phyloP scores from a whole-genome alignment of 805 yeast genomes.

The Saccharomycopsis oosterbeekiorum region DNA sequence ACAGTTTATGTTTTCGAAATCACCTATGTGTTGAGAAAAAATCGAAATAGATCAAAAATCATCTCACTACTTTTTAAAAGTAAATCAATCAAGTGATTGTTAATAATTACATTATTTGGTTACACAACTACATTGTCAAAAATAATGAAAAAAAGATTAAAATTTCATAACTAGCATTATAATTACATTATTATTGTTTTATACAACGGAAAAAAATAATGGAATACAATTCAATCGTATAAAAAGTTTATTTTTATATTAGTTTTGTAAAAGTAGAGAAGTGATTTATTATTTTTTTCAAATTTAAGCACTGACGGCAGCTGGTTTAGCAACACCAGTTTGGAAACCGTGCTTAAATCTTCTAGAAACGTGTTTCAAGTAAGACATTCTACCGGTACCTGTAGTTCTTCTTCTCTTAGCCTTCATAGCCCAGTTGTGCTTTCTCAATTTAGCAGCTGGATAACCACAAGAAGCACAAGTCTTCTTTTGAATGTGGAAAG shows the following conservation, averaged over 20 bases:
- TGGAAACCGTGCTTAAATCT: conserved; percentile 99
- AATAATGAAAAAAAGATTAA: background rate
- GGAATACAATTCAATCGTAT: conserved; percentile 1
- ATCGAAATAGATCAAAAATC: too few relatives aligned
- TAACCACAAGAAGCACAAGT: conserved; percentile 98
- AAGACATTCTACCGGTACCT: conserved; percentile 99
- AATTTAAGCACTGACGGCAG: conserved; percentile 39
- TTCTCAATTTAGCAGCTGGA: conserved; percentile 99
- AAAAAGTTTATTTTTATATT: conserved; percentile 2
- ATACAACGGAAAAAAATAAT: conserved; percentile 1
- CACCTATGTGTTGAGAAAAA: too few relatives aligned
- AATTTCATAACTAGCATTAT: conserved; percentile 2
- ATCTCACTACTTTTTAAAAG: too few relatives aligned
- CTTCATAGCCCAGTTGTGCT: conserved; percentile 98
- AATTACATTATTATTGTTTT: background rate
- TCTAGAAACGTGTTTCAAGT: conserved; percentile 95
- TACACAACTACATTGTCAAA: too few relatives aligned
- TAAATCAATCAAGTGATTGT: too few relatives aligned
- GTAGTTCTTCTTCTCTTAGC: conserved; percentile 99
- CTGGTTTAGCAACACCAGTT: conserved; percentile 65
- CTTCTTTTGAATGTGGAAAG: conserved; percentile 99
- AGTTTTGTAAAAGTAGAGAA: conserved; percentile 1
- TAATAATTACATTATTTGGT: too few relatives aligned
- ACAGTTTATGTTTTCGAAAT: too few relatives aligned
- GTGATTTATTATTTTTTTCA: background rate